phyloP scores from a whole-genome alignment of 2,329 filamentous ascomycete genomes.

The Pseudocercospora musae region DNA sequence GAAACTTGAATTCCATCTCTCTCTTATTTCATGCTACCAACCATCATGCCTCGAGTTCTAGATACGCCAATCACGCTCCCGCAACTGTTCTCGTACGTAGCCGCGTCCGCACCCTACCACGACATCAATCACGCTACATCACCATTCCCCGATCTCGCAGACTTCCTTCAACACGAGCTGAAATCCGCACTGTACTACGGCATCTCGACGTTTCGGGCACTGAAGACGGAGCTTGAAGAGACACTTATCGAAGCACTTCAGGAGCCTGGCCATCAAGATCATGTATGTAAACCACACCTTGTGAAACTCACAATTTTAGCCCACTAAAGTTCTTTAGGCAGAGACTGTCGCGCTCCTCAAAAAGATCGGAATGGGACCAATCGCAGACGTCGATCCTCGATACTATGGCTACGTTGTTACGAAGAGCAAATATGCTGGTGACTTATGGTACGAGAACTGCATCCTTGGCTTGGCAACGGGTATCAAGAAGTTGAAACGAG shows the following conservation, averaged over 20 bases:
- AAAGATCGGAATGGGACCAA: not conserved
- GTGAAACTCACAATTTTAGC: not conserved
- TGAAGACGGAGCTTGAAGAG: not conserved
- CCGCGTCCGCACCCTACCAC: not conserved
- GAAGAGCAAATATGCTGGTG: not conserved
- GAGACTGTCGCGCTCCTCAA: not conserved
- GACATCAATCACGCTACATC: not conserved
- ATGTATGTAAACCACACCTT: not conserved
- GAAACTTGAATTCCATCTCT: not conserved
- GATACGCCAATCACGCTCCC: not conserved
- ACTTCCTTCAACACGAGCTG: not conserved
- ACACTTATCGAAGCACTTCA: not conserved
- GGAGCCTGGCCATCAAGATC: not conserved
- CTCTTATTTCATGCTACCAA: not conserved
- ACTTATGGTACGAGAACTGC: not conserved
- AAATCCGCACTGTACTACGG: not conserved
- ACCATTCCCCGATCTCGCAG: not conserved
- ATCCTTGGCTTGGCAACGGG: not conserved
- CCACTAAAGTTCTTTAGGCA: not conserved
- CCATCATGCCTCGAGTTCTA: not conserved
- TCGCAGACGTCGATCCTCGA: not conserved
- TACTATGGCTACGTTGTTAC: not conserved
- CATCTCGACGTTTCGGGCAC: not conserved
- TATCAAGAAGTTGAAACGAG: not conserved
- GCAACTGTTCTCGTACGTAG: not conserved